Percentiles rank a stretch among this genome's conserved stretches.
phyloP scores from a whole-genome alignment of 2,329 filamentous ascomycete species.

The Penicillium sp. region DNA sequence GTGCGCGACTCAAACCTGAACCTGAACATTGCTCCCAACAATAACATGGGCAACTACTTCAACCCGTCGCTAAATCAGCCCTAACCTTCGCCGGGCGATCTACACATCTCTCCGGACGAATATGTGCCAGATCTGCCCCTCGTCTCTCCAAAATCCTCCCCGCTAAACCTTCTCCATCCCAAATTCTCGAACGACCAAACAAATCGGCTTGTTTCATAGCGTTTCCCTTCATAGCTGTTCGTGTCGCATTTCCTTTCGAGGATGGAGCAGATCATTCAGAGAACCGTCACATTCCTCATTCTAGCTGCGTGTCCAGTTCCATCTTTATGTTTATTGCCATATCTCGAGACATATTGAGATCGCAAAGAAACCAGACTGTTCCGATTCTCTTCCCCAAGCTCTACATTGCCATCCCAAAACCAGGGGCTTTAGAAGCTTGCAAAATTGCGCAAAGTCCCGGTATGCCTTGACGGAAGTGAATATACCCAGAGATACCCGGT shows the following conservation, averaged over 20 bases:
- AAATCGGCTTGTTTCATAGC: background rate
- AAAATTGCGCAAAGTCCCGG: background rate
- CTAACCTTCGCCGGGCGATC: background rate
- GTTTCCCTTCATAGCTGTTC: slow-evolving; percentile 1
- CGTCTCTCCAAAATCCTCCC: background rate
- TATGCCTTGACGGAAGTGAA: background rate
- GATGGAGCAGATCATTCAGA: background rate
- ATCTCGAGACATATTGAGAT: slow-evolving; percentile 4
- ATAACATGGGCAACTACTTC: background rate
- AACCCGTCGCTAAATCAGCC: background rate
- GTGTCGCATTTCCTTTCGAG: background rate
- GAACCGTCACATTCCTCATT: background rate
- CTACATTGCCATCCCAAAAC: background rate
- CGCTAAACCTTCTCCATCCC: background rate
- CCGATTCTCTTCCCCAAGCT: background rate
- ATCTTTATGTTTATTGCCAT: slow-evolving; percentile 1
- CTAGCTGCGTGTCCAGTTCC: background rate
- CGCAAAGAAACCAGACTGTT: slow-evolving; percentile 1
- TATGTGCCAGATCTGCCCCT: background rate
- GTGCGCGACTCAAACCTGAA: background rate
- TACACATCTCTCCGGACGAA: background rate
- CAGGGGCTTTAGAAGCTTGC: background rate
- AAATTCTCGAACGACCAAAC: background rate
- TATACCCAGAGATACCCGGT: background rate
- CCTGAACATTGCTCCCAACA: background rate